phyloP scores from a whole-genome alignment of 345 rosid genomes.

The Lepidium sativum region DNA sequence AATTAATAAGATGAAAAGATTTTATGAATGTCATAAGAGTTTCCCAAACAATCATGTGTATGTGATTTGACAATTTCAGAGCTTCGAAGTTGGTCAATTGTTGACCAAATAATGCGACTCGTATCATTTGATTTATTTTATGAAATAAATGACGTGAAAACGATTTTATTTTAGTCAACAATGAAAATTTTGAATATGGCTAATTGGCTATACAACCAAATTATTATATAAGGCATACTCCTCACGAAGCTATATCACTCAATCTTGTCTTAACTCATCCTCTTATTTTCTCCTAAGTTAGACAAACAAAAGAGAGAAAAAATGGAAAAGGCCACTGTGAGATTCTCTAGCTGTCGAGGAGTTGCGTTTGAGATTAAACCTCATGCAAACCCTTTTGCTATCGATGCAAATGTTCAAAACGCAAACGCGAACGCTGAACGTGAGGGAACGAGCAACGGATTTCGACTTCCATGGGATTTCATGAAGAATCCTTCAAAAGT shows the following conservation, averaged over 20 bases:
- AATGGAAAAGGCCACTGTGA: constrained; percentile 35
- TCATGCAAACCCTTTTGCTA: constrained; percentile 38
- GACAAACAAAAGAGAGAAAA: background rate
- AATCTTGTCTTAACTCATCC: background rate
- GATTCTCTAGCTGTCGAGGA: constrained; percentile 68
- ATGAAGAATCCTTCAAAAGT: constrained; percentile 32
- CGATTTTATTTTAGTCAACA: background rate
- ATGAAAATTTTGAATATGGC: background rate
- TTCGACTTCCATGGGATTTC: constrained; percentile 33
- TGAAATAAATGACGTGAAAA: background rate
- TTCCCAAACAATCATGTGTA: background rate
- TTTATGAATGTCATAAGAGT: too few species aligned
- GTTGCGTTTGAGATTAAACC: constrained; percentile 61
- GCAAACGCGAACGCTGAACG: constrained; percentile 16
- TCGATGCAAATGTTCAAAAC: background rate
- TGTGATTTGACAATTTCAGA: constrained; percentile 15
- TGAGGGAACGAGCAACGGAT: constrained; percentile 9
- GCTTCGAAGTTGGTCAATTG: background rate
- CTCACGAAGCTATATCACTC: background rate
- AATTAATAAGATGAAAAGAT: too few species aligned
- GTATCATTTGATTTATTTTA: background rate
- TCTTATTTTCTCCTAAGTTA: background rate
- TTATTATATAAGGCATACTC: constrained; percentile 5
- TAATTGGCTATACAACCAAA: background rate
- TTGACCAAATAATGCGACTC: background rate